A percentile compares a stretch with the other conserved stretches of the same genome.
These are phyloP conservation scores for Pezicula neosporulosa DNA, from an alignment of 2,329 filamentous ascomycete species.

Conservation along the genomic window DNA sequence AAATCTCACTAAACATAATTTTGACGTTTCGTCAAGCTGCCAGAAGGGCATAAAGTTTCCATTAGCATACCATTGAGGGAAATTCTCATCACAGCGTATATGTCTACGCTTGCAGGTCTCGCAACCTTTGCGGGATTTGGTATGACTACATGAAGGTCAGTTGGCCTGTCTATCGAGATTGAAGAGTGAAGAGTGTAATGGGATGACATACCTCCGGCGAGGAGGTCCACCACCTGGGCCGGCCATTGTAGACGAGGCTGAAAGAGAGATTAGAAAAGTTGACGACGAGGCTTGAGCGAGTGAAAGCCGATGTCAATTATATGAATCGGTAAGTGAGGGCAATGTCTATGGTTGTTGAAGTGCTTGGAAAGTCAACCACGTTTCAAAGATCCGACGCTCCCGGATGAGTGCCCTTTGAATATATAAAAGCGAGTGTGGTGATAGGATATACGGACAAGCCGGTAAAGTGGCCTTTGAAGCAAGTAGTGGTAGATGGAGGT, in stretches of 20 bases:
- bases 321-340: constrained; percentile 6
- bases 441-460: constrained; percentile 15
- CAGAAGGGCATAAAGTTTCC: not conserved
- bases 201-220: constrained; percentile 53
- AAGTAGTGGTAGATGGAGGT: constrained; percentile 3
- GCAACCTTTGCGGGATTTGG: constrained; percentile 97
- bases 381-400: constrained; percentile 5
- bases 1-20: not conserved
- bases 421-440: constrained; percentile 24
- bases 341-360: not conserved
- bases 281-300: constrained; percentile 33
- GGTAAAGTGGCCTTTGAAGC: not conserved
- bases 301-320: constrained; percentile 28
- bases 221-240: constrained; percentile 93
- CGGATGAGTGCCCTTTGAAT: constrained; percentile 9
- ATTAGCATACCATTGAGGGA: constrained; percentile 82
- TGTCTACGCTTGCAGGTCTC: constrained; percentile 97
- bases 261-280: constrained; percentile 11
- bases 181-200: not conserved
- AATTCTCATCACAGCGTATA: constrained; percentile 96
- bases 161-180: not conserved
- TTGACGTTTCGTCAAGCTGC: not conserved
- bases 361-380: too few relatives aligned
- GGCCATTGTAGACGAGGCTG: constrained; percentile 62
- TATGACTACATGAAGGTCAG: constrained; percentile 64